phyloP scores from a whole-genome alignment of 139 green algal genomes.

The Coccomyxa sp. region DNA sequence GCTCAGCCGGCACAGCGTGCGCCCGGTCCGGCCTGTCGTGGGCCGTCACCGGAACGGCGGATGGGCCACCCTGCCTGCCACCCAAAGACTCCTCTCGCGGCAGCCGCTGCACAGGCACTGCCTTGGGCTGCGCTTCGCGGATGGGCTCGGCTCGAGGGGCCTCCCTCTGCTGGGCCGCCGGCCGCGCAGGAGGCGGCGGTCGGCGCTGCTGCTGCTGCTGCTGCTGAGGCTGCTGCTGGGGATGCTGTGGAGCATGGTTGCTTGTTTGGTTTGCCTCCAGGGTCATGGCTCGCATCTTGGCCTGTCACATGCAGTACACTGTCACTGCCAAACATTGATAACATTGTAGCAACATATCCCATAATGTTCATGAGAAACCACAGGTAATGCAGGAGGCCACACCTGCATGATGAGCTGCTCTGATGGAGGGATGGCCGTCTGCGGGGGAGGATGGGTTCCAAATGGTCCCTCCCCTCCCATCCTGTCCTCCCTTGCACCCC shows the following conservation, averaged over 20 bases:
- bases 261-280: neutral
- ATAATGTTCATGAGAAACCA: neutral
- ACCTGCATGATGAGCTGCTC: conserved; percentile 1
- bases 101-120: no score
- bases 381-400: neutral
- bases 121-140: no score
- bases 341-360: no score
- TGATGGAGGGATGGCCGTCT: neutral
- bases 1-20: neutral
- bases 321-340: no score
- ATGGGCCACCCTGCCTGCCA: neutral
- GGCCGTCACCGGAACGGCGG: no score
- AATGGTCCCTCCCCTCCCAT: neutral
- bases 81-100: no score
- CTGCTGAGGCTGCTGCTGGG: neutral
- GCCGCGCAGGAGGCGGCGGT: no score
- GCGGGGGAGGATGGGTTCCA: no score
- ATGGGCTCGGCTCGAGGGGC: no score
- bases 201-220: neutral
- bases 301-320: neutral
- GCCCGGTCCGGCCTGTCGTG: neutral
- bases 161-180: no score
- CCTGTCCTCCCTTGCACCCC: neutral
- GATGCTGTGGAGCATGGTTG: neutral
- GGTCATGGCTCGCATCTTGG: neutral